Base-by-base conservation (phyloP, 441 rosid species). In the Euphorbia schlechtendalii region DNA sequence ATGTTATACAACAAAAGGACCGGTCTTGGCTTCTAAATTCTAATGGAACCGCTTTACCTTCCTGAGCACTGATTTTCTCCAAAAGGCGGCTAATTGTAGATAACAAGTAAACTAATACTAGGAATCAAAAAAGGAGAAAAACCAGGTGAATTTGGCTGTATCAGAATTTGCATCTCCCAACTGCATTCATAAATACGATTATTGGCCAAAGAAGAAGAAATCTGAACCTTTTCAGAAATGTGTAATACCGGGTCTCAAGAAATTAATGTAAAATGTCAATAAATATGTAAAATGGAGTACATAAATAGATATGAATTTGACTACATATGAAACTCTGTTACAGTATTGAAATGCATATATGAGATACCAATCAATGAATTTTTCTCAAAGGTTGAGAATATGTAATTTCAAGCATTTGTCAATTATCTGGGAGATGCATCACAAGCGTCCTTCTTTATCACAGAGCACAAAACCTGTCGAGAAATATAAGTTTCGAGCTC, bases 401-500 rank as follows among this genome's bases (percentile, higher is more conserved):
- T 15, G n/a, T 18, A 8, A 27, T 27, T 55, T 73, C n/a, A n/a
- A n/a, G n/a, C n/a, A n/a, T n/a, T n/a, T n/a, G n/a, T n/a, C n/a
- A n/a, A n/a, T n/a, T n/a, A 84, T 79, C 83, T 86, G 14, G 91
- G 91, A 59, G 87, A 86, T 61, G 87, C 90, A 66, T 87, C 87
- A 58, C 70, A 78, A 20, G 84, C 87, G 70, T 93, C 92, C n/a
- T 43, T 94, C 74, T 82, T 86, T 56, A 87, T 84, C 30, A 78
- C 90, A 68, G 96, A 85, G 80, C 89, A 84, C 60, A 93, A 76
- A 64, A 88, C 96, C 76, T 93, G 95, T 74, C 76, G 88, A 30
- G 97, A 90, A 69, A 90, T 85, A 76, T 88, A 88, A 52, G 88
- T 88, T 71, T 94, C 96, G 6, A 94, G 88, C 83, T 90, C 96